A percentile compares a stretch with the other conserved stretches of the same genome.
Evolutionary conservation across 192 early-diverging fungal genomes (phyloP).

Genomic region (Coemansia sp.): DNA sequence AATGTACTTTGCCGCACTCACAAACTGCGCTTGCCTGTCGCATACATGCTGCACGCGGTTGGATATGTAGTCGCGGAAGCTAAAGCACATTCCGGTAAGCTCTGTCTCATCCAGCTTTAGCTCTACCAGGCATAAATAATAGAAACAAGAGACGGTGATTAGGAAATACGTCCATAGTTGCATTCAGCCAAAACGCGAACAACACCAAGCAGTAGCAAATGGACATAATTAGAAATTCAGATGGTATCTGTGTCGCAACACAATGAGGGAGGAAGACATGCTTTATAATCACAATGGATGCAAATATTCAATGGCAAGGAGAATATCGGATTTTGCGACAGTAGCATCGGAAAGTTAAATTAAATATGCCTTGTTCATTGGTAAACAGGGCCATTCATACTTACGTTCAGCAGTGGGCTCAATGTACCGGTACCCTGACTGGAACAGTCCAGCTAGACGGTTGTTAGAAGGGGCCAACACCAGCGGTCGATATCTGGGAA

Average conservation of each 20-base stretch:
- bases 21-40: conserved; percentile 37
- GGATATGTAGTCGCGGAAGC: conserved; percentile 47
- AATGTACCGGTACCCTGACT: conserved; percentile 45
- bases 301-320: not conserved
- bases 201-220: not conserved
- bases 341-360: conserved; percentile 4
- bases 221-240: not conserved
- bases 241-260: not conserved
- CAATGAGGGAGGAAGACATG: conserved; percentile 1
- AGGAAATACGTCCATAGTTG: not conserved
- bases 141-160: not conserved
- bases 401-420: conserved; percentile 56
- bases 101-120: conserved; percentile 52
- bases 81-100: conserved; percentile 47
- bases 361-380: not conserved
- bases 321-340: not conserved
- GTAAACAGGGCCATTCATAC: conserved; percentile 13
- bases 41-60: conserved; percentile 41
- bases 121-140: conserved; percentile 26
- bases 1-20: conserved; percentile 34
- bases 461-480: conserved; percentile 47
- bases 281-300: not conserved
- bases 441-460: conserved; percentile 49
- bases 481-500: conserved; percentile 44
- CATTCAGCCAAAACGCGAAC: not conserved